Conservation (phyloP, 768 basidiomycete genomes). For the Tubosaeta brunneosetosa region DNA sequence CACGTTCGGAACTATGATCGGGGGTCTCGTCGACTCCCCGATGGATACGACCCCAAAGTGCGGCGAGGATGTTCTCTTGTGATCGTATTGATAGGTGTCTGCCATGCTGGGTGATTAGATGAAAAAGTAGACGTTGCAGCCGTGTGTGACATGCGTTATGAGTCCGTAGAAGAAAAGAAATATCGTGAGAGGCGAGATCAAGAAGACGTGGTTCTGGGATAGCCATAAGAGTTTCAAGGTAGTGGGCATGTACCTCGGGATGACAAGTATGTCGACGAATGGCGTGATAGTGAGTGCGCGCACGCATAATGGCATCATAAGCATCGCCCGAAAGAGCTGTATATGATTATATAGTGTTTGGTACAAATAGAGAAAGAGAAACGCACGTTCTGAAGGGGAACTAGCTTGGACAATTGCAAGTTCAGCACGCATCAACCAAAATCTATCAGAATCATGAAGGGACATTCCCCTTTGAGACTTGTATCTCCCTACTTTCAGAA, state of each 20-base stretch:
- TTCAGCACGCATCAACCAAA: conserved; percentile 56
- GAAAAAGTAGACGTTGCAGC: conserved; percentile 41
- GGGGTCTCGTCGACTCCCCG: not conserved
- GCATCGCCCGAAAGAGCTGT: conserved; percentile 13
- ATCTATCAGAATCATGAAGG: conserved; percentile 46
- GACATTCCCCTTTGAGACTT: conserved; percentile 36
- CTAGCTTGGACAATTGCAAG: conserved; percentile 28
- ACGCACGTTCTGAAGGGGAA: conserved; percentile 14
- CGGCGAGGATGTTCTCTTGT: conserved; percentile 34
- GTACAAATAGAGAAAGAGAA: not conserved
- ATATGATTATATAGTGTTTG: conserved; percentile 5
- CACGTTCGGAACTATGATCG: not conserved
- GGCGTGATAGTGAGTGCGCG: conserved; percentile 38
- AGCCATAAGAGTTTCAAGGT: conserved; percentile 39
- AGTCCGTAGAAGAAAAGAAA: conserved; percentile 33
- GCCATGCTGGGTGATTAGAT: conserved; percentile 30
- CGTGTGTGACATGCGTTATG: conserved; percentile 32
- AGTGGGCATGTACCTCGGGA: conserved; percentile 45
- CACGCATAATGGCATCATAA: conserved; percentile 25
- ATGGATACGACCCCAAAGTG: conserved; percentile 33
- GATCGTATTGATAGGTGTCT: conserved; percentile 20
- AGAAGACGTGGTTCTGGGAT: conserved; percentile 25
- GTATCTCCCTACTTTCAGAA: conserved; percentile 41
- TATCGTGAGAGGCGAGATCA: conserved; percentile 29
- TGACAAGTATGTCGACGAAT: conserved; percentile 36